Evolutionary conservation across 768 basidiomycete genomes (phyloP).

Genomic region (Cyclocybe aegerita): DNA sequence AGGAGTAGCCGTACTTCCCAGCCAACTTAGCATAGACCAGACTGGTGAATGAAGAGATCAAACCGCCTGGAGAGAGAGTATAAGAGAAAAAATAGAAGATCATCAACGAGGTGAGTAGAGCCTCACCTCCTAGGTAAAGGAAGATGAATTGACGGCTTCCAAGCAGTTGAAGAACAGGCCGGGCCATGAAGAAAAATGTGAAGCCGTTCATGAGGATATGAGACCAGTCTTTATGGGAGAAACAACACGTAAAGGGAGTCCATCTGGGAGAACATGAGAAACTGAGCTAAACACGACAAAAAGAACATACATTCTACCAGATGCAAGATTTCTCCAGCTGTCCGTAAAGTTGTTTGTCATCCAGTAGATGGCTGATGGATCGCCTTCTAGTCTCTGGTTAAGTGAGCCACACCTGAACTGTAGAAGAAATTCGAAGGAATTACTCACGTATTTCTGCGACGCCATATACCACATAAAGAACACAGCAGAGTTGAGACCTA

Average conservation of each 20-base stretch:
- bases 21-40: constrained; percentile 46
- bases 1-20: constrained; percentile 34
- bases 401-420: neutral
- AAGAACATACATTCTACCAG: constrained; percentile 64
- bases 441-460: constrained; percentile 32
- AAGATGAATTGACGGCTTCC: constrained; percentile 66
- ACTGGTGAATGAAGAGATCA: constrained; percentile 51
- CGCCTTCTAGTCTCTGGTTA: constrained; percentile 37
- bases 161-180: constrained; percentile 57
- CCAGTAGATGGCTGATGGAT: constrained; percentile 37
- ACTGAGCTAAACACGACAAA: neutral
- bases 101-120: neutral
- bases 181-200: constrained; percentile 77
- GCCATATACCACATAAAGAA: constrained; percentile 60
- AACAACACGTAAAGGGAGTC: constrained; percentile 69
- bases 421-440: neutral
- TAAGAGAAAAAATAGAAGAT: constrained; percentile 2
- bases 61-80: constrained; percentile 47
- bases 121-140: constrained; percentile 72
- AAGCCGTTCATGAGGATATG: constrained; percentile 80
- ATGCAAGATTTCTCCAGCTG: constrained; percentile 56
- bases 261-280: constrained; percentile 47
- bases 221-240: constrained; percentile 61
- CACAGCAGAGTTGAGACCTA: constrained; percentile 61
- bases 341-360: constrained; percentile 66